Evolutionary conservation across 2,329 filamentous ascomycete genomes (phyloP), one percentile per base, ranked within the genome.

Genomic region (Stylonectria norvegica): DNA sequence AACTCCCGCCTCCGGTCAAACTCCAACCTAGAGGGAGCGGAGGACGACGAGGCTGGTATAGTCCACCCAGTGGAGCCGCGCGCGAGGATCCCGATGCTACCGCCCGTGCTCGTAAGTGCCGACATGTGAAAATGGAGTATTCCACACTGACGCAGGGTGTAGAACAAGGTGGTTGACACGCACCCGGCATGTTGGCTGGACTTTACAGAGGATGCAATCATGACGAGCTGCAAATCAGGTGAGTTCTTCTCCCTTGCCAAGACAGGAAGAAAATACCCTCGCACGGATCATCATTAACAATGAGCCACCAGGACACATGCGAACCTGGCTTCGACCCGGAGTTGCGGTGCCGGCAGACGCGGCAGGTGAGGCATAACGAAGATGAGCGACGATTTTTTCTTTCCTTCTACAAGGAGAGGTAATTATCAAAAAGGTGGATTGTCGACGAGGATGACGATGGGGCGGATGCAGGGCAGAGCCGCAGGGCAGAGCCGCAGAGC

Each of bases 161-260:
- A 90, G 72, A 88, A 85, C 34, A 96, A 95, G 64, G 72, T 78
- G 10, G 81, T 95, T 23, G 89, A 95, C 62, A 80, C 83, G 45
- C 89, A 97, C 64, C 89, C 90, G 38, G 72, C 95, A 32, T 87
- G 81, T 62, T 95, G 90, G 85, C 67, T 98, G 27, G 86, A 83
- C n/a, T 98, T 98, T 57, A 90, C 91, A 39, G 85, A 96, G 61
- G 84, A 95, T 56, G 85, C 85, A 48, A 95, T 98, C 52, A 83
- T 97, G 58, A 96, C 89, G 23, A 89, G 88, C 52, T 96, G 89
- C 68, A 86, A 89, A 60, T 86, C 83, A 67, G 91, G 91, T 94
- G 15, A 17, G 30, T 32, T 14, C 8, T 32, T 5, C 17, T n/a
- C 22, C 22, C 12, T 7, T 7, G 7, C 7, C 22, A 71, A 65